Base-by-base conservation (phyloP, 768 basidiomycete species). In the Pisolithus sp. region DNA sequence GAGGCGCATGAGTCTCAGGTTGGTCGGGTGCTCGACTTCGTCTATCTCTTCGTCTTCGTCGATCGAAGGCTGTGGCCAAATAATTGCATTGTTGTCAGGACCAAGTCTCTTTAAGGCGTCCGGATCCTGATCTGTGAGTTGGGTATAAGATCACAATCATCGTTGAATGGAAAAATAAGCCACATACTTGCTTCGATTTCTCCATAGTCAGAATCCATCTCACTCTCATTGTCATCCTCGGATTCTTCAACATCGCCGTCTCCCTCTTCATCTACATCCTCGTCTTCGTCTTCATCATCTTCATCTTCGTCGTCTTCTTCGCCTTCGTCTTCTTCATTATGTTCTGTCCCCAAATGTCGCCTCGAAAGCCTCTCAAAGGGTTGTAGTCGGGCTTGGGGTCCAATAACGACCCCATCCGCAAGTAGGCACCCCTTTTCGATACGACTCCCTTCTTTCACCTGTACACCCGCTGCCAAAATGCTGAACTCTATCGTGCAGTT, bases 341-440 rank as follows among this genome's bases (percentile, higher is more conserved):
- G 67, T 17, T 62, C 46, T 20, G 51, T 66, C 46, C 51, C 62
- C 55, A 64, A 73, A 39, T 70, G 70, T 65, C 68, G 74, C 60
- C 68, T 79, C n/a, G 85, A 86, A 53, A 97, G 70, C 48, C 88
- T 74, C 57, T 85, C 82, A 62, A 91, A 95, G 15, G 82, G 79
- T 43, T 72, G 69, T 46, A 96, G 62, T 41, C 62, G 71, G 8
- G 85, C 87, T 36, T 78, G 72, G n/a, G 85, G 83, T 0, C 93
- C 94, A 15, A 98, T 66, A 30, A 77, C 72, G 1, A 94, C 93
- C 17, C 80, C 85, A 57, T 93, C 88, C 0, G 83, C 91, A 28
- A 98, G 75, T 56, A 99, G 66, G 57, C 83, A 88, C 0, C 96
- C 95, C 31, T 73, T 74, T 10, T 80, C 79, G n/a, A 99, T 71